Base-by-base conservation (phyloP, 345 rosid genomes). In the Rubroshorea leprosula region DNA sequence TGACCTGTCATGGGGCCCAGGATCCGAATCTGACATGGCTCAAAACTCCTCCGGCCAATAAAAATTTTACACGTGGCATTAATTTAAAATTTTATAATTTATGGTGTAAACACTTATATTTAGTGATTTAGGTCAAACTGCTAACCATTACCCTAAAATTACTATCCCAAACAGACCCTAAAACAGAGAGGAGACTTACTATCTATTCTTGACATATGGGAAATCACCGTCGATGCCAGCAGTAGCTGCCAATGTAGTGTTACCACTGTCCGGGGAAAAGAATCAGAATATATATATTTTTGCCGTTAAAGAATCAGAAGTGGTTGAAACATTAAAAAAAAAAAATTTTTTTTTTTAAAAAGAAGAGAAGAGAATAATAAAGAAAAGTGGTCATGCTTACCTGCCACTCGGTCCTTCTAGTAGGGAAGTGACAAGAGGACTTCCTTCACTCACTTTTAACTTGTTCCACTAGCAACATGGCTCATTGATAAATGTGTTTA, bases 141-240 rank as follows among this genome's bases (percentile, higher is more conserved):
- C n/a, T n/a, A n/a, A n/a, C n/a, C n/a, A n/a, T n/a, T n/a, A n/a
- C n/a, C n/a, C n/a, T n/a, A n/a, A n/a, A n/a, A n/a, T n/a, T n/a
- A n/a, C n/a, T n/a, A n/a, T n/a, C n/a, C n/a, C n/a, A n/a, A n/a
- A n/a, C 16, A 56, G 24, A 24, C n/a, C 54, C 14, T 9, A 46
- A 23, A 13, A 24, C 6, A 47, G 58, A n/a, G 46, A 20, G 8
- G 53, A 55, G 66, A 58, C 97, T 80, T 81, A 94, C 97, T 55
- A 90, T 90, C 85, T n/a, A n/a, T n/a, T n/a, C n/a, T 94, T 90
- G 58, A 94, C 99, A 70, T 85, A 94, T 27, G 99, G 96, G 61
- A 90, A 90, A 72, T 90, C 96, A 70, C 97, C 90, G 65, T 84
- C 88, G 49, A 87, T 85, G 59, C 99, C 99, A 69, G 80, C 83